phyloP scores from a whole-genome alignment of 2,329 filamentous ascomycete species.

The Achaetomium macrosporum region DNA sequence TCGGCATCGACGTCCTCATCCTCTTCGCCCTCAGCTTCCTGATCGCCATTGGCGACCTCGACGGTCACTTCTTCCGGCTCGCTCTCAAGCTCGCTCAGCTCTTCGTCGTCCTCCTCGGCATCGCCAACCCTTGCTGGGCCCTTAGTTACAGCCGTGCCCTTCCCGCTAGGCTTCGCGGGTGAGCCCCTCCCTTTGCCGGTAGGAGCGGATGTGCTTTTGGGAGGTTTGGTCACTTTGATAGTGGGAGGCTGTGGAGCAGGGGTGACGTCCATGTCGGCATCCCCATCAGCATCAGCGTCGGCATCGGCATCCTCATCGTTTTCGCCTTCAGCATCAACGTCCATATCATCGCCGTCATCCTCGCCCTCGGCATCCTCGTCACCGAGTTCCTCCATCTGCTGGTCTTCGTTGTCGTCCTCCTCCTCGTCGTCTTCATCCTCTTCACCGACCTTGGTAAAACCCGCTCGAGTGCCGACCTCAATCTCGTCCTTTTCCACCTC shows the following conservation, averaged over 20 bases:
- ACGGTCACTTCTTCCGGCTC: constrained; percentile 43
- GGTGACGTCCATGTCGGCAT: constrained; percentile 42
- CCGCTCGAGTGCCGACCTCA: constrained; percentile 22
- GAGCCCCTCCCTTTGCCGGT: constrained; percentile 29
- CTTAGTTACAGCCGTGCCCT: constrained; percentile 16
- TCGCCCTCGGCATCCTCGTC: constrained; percentile 27
- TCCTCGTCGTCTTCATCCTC: constrained; percentile 39
- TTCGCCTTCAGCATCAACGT: constrained; percentile 29
- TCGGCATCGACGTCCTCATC: constrained; percentile 33
- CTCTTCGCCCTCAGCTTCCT: constrained; percentile 31
- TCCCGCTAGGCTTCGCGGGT: constrained; percentile 9
- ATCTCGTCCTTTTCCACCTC: constrained; percentile 27
- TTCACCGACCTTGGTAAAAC: constrained; percentile 28
- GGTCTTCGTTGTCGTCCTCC: constrained; percentile 25
- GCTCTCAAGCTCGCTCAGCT: constrained; percentile 51
- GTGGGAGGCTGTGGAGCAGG: constrained; percentile 34
- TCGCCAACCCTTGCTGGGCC: constrained; percentile 18
- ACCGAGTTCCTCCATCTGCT: constrained; percentile 15
- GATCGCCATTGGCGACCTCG: constrained; percentile 32
- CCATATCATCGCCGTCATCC: constrained; percentile 21
- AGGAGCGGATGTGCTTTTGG: constrained; percentile 31
- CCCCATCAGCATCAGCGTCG: constrained; percentile 41
- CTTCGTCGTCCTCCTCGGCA: constrained; percentile 45
- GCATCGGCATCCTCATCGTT: constrained; percentile 32
- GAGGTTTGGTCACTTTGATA: constrained; percentile 45